Percentiles rank a stretch among this genome's conserved stretches.
Conservation (phyloP, 495 filamentous ascomycete species). For the Tuber indicum region DNA sequence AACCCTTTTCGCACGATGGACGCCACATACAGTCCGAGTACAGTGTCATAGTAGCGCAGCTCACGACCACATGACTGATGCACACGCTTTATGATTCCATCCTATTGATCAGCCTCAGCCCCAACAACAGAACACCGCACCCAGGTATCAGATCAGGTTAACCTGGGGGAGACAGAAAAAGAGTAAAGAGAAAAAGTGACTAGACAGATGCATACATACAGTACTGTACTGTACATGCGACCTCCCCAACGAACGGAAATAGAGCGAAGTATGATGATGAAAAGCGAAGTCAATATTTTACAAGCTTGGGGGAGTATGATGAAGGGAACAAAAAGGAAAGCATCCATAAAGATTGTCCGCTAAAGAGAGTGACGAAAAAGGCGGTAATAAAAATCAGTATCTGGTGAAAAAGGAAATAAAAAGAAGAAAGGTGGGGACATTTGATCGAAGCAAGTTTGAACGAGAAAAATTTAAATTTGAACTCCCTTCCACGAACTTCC, state of each 20-base stretch:
- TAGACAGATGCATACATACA: not conserved
- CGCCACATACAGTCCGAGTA: not conserved
- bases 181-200: not conserved
- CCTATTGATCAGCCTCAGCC: not conserved
- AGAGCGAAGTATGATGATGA: not conserved
- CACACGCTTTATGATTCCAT: not conserved
- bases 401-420: not conserved
- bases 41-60: not conserved
- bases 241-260: not conserved
- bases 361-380: slow-evolving; percentile 24
- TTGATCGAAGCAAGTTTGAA: not conserved
- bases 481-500: not conserved
- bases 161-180: not conserved
- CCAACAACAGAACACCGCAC: not conserved
- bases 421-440: not conserved
- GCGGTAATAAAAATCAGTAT: not conserved
- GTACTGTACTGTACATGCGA: not conserved
- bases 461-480: not conserved
- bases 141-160: not conserved
- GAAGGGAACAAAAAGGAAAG: slow-evolving; percentile 25
- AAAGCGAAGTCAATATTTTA: slow-evolving; percentile 11
- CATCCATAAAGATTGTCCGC: slow-evolving; percentile 25
- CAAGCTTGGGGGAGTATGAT: slow-evolving; percentile 7
- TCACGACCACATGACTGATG: not conserved
- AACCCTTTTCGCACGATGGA: not conserved